These are phyloP conservation scores for Paxillus involutus DNA, from an alignment of 768 basidiomycete genomes.

Conservation along the genomic window DNA sequence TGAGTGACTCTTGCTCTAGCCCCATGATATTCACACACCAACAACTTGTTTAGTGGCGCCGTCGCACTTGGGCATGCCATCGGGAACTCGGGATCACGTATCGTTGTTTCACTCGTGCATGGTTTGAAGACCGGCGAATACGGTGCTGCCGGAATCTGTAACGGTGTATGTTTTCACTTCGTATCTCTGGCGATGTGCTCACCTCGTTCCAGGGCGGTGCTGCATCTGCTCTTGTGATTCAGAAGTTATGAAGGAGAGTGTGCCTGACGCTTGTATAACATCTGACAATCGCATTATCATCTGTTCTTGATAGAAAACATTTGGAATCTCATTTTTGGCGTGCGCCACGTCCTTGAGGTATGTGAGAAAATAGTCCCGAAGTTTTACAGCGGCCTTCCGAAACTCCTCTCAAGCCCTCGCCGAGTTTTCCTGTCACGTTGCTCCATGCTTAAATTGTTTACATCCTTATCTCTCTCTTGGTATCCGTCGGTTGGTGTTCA, in stretches of 20 bases:
- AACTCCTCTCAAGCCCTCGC: not conserved
- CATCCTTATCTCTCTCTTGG: slow-evolving; percentile 16
- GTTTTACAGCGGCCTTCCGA: not conserved
- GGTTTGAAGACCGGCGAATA: slow-evolving; percentile 91
- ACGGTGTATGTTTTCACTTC: slow-evolving; percentile 66
- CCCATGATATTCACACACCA: slow-evolving; percentile 3
- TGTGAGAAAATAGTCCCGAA: slow-evolving; percentile 13
- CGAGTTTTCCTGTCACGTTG: not conserved
- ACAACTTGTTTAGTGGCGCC: slow-evolving; percentile 67
- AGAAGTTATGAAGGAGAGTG: slow-evolving; percentile 62
- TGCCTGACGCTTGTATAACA: slow-evolving; percentile 14
- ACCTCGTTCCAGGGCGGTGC: slow-evolving; percentile 72
- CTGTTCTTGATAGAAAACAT: slow-evolving; percentile 8
- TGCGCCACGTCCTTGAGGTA: slow-evolving; percentile 7
- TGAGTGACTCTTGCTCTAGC: slow-evolving; percentile 35
- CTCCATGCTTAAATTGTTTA: slow-evolving; percentile 10
- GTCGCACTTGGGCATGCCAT: slow-evolving; percentile 96
- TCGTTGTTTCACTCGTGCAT: slow-evolving; percentile 90
- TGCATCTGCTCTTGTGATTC: slow-evolving; percentile 87
- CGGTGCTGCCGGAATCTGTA: slow-evolving; percentile 95
- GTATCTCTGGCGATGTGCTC: slow-evolving; percentile 10
- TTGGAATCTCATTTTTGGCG: slow-evolving; percentile 1
- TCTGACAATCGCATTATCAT: slow-evolving; percentile 14
- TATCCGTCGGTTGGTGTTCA: not conserved
- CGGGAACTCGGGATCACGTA: slow-evolving; percentile 93